Conservation (phyloP, 179 eudicot species). For the Spinacia oleracea region DNA sequence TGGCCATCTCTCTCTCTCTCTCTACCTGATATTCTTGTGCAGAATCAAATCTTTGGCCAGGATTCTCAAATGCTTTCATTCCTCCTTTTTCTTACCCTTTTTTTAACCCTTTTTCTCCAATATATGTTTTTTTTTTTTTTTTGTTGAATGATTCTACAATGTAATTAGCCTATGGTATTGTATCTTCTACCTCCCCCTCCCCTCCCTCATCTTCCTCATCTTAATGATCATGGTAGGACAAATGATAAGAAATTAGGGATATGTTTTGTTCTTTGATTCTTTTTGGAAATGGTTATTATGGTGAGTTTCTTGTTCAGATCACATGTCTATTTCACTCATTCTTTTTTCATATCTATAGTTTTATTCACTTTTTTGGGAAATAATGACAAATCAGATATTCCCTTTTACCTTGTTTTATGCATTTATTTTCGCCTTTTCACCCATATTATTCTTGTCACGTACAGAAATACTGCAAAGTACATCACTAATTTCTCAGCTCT, state of each 20-base stretch:
- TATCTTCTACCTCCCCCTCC: slow-evolving; percentile 27
- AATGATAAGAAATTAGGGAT: slow-evolving; percentile 26
- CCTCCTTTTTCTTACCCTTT: background rate
- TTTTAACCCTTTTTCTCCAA: background rate
- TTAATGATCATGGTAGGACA: slow-evolving; percentile 28
- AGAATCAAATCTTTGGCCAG: slow-evolving; percentile 25
- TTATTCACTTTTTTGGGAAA: no score
- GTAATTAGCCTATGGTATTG: slow-evolving; percentile 47
- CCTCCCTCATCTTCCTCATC: slow-evolving; percentile 1
- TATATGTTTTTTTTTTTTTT: slow-evolving; percentile 28
- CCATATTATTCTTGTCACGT: no score
- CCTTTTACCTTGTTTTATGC: background rate
- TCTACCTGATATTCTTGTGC: slow-evolving; percentile 30
- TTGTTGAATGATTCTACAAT: slow-evolving; percentile 32
- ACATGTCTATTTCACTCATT: slow-evolving; percentile 6
- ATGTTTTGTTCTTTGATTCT: slow-evolving; percentile 29
- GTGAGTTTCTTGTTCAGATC: slow-evolving; percentile 8
- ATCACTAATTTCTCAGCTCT: no score
- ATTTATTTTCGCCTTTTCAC: no score
- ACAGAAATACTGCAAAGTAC: no score
- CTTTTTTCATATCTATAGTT: background rate
- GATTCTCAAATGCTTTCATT: slow-evolving; percentile 18
- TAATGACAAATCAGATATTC: background rate
- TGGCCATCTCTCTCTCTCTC: background rate
- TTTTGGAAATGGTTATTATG: slow-evolving; percentile 13